Base-by-base conservation (phyloP, 139 green algal genomes). In the Chloropicon primus region DNA sequence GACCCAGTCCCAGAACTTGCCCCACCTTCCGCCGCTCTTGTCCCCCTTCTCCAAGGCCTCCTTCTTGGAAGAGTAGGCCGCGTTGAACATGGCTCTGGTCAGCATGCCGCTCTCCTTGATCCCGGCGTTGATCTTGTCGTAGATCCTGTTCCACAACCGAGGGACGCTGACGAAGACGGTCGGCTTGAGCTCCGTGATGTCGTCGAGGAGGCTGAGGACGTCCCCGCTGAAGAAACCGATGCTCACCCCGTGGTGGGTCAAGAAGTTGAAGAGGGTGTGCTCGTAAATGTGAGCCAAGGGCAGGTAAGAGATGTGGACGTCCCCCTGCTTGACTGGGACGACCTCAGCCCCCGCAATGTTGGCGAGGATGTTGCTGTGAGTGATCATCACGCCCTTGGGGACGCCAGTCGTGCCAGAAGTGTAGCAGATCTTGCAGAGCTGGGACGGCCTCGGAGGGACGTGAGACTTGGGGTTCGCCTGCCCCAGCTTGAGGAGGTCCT, bases 131-230 rank as follows among this genome's bases (percentile, higher is more conserved):
- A 93, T 86, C n/a, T 85, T 79, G 87, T 99, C 95, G 81, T 98
- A 96, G 82, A 99, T 97, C 76, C 95, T 88, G 84, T 98, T 98
- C 86, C 89, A 98, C 76, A 99, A 88, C 1, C 95, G 87, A 0
- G 95, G 95, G 74, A 99, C 94, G 27, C 82, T 91, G 22, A 79
- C 80, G 78, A 98, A 97, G 28, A 96, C 79, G 26, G 89, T 95
- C 1, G 92, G 92, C 75, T 75, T 79, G 25, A 88, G 72, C 75
- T 73, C 84, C 71, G 73, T 41, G 25, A 88, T 80, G 83, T 88
- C 84, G 26, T 88, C 84, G 72, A 88, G 80, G 24, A 82, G 24
- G 1, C 82, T 86, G 73, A 85, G 71, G 21, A 84, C 41, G 73
- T 86, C 82, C 22, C 25, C 26, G 73, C 3, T 22, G 73, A 77